phyloP scores from a whole-genome alignment of 164 flowering plant genomes.

The Santalum album region DNA sequence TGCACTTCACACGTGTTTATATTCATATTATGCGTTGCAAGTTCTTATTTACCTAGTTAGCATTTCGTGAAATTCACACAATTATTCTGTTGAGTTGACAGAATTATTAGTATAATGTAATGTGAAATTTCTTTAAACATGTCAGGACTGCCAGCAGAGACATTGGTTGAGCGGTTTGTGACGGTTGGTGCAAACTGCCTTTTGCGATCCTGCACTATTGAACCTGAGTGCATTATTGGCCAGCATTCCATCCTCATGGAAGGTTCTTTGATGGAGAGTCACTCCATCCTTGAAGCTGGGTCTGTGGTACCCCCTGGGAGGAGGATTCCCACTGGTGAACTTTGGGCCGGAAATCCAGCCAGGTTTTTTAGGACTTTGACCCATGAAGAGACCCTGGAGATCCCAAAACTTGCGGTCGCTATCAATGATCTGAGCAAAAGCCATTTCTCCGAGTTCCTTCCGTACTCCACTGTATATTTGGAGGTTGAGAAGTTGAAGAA shows the following conservation, averaged over 20 bases:
- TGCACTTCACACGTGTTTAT: too few relatives aligned
- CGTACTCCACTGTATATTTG: slow-evolving; percentile 83
- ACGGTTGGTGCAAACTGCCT: slow-evolving; percentile 79
- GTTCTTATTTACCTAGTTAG: too few relatives aligned
- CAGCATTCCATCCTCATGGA: slow-evolving; percentile 96
- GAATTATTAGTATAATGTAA: too few relatives aligned
- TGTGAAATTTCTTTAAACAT: background rate
- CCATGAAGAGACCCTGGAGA: slow-evolving; percentile 80
- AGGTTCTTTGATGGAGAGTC: slow-evolving; percentile 92
- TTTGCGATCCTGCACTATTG: slow-evolving; percentile 79
- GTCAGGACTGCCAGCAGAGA: slow-evolving; percentile 91
- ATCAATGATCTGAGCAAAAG: slow-evolving; percentile 76
- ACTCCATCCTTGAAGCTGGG: slow-evolving; percentile 91
- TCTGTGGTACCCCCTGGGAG: slow-evolving; percentile 93
- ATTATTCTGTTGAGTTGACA: too few relatives aligned
- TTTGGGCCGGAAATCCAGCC: slow-evolving; percentile 99
- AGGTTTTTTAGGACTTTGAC: slow-evolving; percentile 76
- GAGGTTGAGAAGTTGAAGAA: slow-evolving; percentile 97
- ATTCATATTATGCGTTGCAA: too few relatives aligned
- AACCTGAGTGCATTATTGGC: slow-evolving; percentile 95
- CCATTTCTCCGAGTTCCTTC: slow-evolving; percentile 80
- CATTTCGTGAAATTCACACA: too few relatives aligned
- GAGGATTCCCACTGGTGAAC: slow-evolving; percentile 88
- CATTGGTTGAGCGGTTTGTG: slow-evolving; percentile 78
- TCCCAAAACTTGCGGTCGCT: slow-evolving; percentile 88